These are phyloP conservation scores for Xerocomus potaroensis DNA, from an alignment of 768 basidiomycete genomes.

Conservation along the genomic window DNA sequence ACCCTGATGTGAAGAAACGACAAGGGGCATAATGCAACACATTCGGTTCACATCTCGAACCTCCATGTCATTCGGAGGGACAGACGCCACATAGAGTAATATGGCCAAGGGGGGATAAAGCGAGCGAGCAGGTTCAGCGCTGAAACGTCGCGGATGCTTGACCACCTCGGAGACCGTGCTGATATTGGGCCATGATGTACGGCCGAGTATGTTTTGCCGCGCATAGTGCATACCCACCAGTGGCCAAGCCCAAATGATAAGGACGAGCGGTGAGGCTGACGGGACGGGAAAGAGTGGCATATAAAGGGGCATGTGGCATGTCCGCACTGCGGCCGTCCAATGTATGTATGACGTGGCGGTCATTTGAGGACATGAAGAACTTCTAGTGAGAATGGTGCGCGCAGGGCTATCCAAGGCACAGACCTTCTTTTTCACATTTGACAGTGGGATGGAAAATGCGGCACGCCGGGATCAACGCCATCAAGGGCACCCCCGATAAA, in stretches of 20 bases:
- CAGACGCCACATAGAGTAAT: constrained; percentile 1
- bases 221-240: no score
- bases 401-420: constrained; percentile 22
- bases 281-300: constrained; percentile 1
- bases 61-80: not conserved
- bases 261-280: not conserved
- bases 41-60: not conserved
- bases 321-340: constrained; percentile 25
- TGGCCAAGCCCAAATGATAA: not conserved
- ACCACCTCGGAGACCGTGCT: constrained; percentile 1
- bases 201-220: not conserved
- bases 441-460: constrained; percentile 15
- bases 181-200: constrained; percentile 9
- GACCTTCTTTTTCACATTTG: constrained; percentile 22
- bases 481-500: constrained; percentile 22
- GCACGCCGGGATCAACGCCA: constrained; percentile 26
- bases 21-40: constrained; percentile 2
- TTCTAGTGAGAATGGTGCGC: constrained; percentile 18
- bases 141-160: constrained; percentile 9
- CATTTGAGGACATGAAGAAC: constrained; percentile 16
- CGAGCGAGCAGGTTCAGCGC: constrained; percentile 1
- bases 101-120: constrained; percentile 1
- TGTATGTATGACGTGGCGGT: constrained; percentile 17
- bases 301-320: constrained; percentile 9
- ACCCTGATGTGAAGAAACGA: constrained; percentile 2